A percentile compares a stretch with the other conserved stretches of the same genome.
Evolutionary conservation across 148 eudicot species (phyloP).

Genomic region (Cornus florida): DNA sequence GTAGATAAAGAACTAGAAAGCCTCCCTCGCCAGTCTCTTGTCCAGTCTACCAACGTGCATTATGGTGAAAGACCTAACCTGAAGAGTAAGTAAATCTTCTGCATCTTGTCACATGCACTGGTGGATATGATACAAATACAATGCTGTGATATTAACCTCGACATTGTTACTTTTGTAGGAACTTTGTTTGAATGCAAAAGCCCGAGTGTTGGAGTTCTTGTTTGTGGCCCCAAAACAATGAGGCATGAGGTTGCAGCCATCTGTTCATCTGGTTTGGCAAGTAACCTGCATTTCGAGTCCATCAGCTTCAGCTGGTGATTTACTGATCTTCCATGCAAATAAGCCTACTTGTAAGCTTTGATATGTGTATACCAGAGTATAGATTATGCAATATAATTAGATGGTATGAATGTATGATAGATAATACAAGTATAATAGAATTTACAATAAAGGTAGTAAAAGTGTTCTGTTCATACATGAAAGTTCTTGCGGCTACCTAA

Average conservation of each 20-base stretch:
- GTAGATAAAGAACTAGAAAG: slow-evolving; percentile 79
- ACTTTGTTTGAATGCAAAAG: slow-evolving; percentile 53
- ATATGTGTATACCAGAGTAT: neutral
- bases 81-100: slow-evolving; percentile 55
- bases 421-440: too few relatives aligned
- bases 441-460: too few relatives aligned
- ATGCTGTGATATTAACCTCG: neutral
- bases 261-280: slow-evolving; percentile 63
- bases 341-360: neutral
- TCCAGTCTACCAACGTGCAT: slow-evolving; percentile 53
- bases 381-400: too few relatives aligned
- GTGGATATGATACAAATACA: neutral
- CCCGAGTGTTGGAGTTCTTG: slow-evolving; percentile 71
- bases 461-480: too few relatives aligned
- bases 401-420: too few relatives aligned
- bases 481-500: too few relatives aligned
- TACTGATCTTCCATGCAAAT: neutral
- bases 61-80: slow-evolving; percentile 86
- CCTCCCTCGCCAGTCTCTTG: slow-evolving; percentile 59
- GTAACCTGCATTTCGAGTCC: slow-evolving; percentile 77
- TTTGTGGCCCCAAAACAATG: slow-evolving; percentile 71
- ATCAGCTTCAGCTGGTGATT: slow-evolving; percentile 90
- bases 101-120: neutral
- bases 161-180: slow-evolving; percentile 30
- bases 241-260: slow-evolving; percentile 79